Evolutionary conservation across 371 early-diverging fungal genomes (phyloP), one percentile per base, ranked within the genome.

Genomic region (Mucor velutinosus): DNA sequence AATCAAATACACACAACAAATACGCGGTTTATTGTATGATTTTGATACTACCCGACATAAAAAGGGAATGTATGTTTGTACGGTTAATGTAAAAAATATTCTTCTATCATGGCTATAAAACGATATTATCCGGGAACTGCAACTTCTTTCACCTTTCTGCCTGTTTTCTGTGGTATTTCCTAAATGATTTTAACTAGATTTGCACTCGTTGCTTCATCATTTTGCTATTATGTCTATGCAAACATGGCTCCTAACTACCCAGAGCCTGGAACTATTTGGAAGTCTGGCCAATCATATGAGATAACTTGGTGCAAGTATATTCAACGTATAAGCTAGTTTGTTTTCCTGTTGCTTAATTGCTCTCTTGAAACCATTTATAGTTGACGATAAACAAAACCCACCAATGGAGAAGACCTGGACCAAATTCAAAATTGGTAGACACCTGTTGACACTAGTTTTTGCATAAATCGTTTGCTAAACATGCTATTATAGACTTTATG

Each of bases 241-340:
- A 49, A 66, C 53, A 70, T 83, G 60, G 73, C 84, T 39, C 84
- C 84, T 8, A 75, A 70, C 35, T 70, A 74, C 53, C 84, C 84
- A 47, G 79, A 76, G 39, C 84, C 84, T 37, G 81, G 79, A 25
- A 83, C 84, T 19, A 67, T 81, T 37, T 83, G 84, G 84, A 76
- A 70, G 37, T 62, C 62, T 17, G 81, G 81, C 47, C 58, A 77
- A 69, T 61, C 71, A 45, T 76, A 79, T 57, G 62, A 72, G 25
- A 83, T 83, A 58, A 60, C 59, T n/a, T 83, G 84, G 84, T 67
- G 82, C 76, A 79, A 77, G 21, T 35, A 47, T 51, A n/a, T 15
- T 7, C 35, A n/a, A 35, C 21, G 11, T 27, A 10, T 4, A 27
- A 60, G 5, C 14, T 45, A 51, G 19, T 51, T 45, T 41, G 19